phyloP scores from a whole-genome alignment of 176 grass and related monocot species.

The Aegilops umbellulata region DNA sequence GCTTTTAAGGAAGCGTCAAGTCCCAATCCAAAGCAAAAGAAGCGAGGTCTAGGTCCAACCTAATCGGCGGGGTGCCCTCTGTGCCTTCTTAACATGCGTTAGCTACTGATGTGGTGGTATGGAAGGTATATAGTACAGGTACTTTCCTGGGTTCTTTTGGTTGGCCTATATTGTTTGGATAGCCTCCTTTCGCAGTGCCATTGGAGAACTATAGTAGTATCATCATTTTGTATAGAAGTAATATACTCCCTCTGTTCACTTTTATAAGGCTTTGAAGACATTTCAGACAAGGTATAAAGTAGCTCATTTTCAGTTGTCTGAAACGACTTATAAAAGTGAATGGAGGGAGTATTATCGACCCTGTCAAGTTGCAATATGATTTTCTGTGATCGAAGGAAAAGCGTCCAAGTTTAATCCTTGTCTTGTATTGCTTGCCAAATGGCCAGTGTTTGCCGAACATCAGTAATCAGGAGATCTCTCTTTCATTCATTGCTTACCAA shows the following conservation, averaged over 20 bases:
- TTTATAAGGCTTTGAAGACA: too few relatives aligned
- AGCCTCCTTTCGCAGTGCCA: background rate
- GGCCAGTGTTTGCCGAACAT: too few relatives aligned
- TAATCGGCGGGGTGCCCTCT: background rate
- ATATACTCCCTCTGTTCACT: too few relatives aligned
- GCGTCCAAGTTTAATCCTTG: background rate
- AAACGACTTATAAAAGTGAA: too few relatives aligned
- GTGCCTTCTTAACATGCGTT: background rate
- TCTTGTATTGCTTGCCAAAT: too few relatives aligned
- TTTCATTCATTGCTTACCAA: background rate
- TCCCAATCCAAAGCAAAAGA: constrained; percentile 62
- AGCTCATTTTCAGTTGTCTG: too few relatives aligned
- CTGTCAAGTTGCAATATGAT: background rate
- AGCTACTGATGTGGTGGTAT: background rate
- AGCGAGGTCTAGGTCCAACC: constrained; percentile 21
- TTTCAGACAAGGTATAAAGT: too few relatives aligned
- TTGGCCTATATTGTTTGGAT: background rate
- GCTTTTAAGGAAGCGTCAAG: constrained; percentile 84
- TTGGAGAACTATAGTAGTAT: background rate
- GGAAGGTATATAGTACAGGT: background rate
- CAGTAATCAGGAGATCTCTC: background rate
- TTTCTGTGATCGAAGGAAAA: background rate
- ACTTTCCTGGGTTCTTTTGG: constrained; percentile 20
- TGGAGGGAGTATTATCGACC: background rate
- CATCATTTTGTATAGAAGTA: background rate